Evolutionary conservation across 73 alveolate species (phyloP), one percentile per base, ranked within the genome.

Genomic region (Paramecium tetraurelia): DNA sequence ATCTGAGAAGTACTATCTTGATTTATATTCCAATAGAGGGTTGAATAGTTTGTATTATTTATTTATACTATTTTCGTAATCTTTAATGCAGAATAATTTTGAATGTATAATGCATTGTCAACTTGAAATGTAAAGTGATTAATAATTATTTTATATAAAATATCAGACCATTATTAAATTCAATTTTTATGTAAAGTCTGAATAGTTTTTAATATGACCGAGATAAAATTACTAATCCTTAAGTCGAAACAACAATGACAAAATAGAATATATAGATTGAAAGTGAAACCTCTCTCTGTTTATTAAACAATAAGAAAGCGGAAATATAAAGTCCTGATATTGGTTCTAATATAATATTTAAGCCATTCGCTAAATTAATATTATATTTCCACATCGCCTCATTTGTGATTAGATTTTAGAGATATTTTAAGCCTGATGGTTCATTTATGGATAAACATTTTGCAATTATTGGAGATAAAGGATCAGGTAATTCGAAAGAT

Each of bases 391-490:
- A 75, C 38, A 75, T 75, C 18, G 87, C 46, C 12, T 21, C 58
- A 38, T 75, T 75, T 75, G 58, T 38, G 58, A 75, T 29, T 10
- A 75, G 59, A 41, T 21, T 75, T 21, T 38, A 75, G 21, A 75
- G 87, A 75, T 75, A 75, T 75, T 38, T 75, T 7, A 75, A 41
- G 38, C 87, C 87, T 36, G 87, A 75, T 38, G 87, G 58, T 21
- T 41, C 59, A 21, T 75, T 75, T 38, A 38, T 38, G 87, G 87
- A 75, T 35, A 38, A 35, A 38, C 87, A 75, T 38, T 75, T 38
- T 75, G 38, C 38, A 20, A 38, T 75, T 36, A 75, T 75, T 6
- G 87, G 59, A 22, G 87, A 75, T 75, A 35, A 41, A 35, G 87
- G 68, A 22, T 29, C 68, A 29, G 87, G 87, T 21, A 35, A 35